Percentiles rank a stretch among this genome's conserved stretches.
These are phyloP conservation scores for Entonaema liquescens DNA, from an alignment of 495 filamentous ascomycete genomes.

Conservation along the genomic window DNA sequence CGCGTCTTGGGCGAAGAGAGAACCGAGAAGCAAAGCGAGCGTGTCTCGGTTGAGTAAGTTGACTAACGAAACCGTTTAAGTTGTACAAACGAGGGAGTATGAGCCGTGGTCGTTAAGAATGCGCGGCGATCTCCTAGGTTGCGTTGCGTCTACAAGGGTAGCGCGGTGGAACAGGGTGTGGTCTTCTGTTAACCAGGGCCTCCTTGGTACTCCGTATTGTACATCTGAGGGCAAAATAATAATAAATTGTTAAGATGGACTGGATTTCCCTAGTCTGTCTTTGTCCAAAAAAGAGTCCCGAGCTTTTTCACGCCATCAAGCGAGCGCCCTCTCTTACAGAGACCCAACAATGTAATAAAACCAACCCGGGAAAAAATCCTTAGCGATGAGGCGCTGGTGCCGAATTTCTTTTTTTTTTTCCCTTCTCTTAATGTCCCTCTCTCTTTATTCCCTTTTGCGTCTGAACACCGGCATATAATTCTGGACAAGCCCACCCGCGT, in stretches of 20 bases:
- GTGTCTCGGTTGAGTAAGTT: conserved; percentile 43
- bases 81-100: conserved; percentile 42
- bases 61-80: conserved; percentile 16
- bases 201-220: conserved; percentile 30
- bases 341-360: conserved; percentile 19
- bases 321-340: conserved; percentile 9
- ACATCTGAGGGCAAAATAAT: conserved; percentile 29
- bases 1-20: conserved; percentile 40
- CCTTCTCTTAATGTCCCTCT: neutral
- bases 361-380: conserved; percentile 5
- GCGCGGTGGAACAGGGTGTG: conserved; percentile 44
- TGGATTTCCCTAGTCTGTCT: conserved; percentile 27
- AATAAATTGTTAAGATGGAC: conserved; percentile 43
- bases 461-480: conserved; percentile 20
- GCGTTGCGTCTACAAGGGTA: conserved; percentile 46
- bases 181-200: conserved; percentile 32
- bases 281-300: conserved; percentile 24
- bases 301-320: conserved; percentile 30
- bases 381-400: conserved; percentile 26
- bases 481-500: conserved; percentile 22
- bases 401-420: conserved; percentile 8
- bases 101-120: conserved; percentile 41
- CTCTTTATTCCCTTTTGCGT: conserved; percentile 4
- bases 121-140: conserved; percentile 43
- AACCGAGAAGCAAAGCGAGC: conserved; percentile 44